These are phyloP conservation scores for Didymella keratinophila DNA, from an alignment of 2,329 filamentous ascomycete species.

Conservation along the genomic window DNA sequence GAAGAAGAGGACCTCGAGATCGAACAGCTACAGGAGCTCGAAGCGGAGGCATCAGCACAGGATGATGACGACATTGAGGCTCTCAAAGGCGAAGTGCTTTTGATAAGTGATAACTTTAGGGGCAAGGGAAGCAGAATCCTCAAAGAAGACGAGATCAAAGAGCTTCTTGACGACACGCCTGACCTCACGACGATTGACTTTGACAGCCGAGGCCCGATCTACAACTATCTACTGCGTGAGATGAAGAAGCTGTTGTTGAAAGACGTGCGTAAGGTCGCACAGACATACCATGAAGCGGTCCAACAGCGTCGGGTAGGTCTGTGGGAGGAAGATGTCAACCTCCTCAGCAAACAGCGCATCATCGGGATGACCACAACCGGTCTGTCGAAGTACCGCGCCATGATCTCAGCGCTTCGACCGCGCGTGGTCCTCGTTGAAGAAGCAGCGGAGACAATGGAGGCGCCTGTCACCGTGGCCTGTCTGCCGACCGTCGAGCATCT, in stretches of 20 bases:
- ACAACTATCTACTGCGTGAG: conserved; percentile 67
- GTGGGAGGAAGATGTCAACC: conserved; percentile 65
- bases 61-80: conserved; percentile 61
- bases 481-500: conserved; percentile 69
- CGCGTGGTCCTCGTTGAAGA: conserved; percentile 78
- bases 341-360: conserved; percentile 55
- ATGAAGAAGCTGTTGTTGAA: conserved; percentile 59
- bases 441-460: conserved; percentile 77
- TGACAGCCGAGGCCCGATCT: conserved; percentile 68
- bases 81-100: conserved; percentile 42
- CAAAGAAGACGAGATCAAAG: conserved; percentile 45
- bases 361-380: conserved; percentile 81
- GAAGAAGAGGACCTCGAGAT: conserved; percentile 69
- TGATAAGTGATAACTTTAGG: conserved; percentile 53
- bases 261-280: conserved; percentile 60
- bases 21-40: conserved; percentile 67
- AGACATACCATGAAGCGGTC: conserved; percentile 60
- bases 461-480: conserved; percentile 67
- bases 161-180: conserved; percentile 48
- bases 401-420: conserved; percentile 72
- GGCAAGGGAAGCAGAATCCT: conserved; percentile 30
- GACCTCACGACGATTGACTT: conserved; percentile 69
- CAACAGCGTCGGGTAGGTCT: conserved; percentile 63
- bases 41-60: conserved; percentile 62
- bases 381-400: conserved; percentile 77